A percentile compares a stretch with the other conserved stretches of the same genome.
Conservation (phyloP, 1,284 basidiomycete species). For the Pterulicium gracile region DNA sequence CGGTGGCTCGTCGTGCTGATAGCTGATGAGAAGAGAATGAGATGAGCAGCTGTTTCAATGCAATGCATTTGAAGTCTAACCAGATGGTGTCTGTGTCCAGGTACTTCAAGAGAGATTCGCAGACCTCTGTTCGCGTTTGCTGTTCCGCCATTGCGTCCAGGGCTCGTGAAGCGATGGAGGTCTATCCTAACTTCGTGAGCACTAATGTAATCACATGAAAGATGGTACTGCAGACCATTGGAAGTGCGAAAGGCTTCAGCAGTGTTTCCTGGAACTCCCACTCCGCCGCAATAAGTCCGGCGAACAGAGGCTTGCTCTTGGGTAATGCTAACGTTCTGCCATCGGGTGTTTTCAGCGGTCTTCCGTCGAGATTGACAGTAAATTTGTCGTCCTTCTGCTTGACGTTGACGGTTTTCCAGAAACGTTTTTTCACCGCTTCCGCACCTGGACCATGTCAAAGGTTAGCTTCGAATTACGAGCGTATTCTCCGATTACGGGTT, state of each 20-base stretch:
- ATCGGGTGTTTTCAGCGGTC: slow-evolving; percentile 80
- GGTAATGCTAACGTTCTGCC: slow-evolving; percentile 73
- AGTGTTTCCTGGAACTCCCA: slow-evolving; percentile 90
- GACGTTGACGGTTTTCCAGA: slow-evolving; percentile 84
- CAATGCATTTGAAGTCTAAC: too few species aligned
- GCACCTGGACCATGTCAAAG: slow-evolving; percentile 52
- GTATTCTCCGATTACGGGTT: slow-evolving; percentile 2
- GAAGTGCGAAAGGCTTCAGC: slow-evolving; percentile 85
- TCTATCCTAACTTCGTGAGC: slow-evolving; percentile 35
- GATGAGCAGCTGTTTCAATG: too few species aligned
- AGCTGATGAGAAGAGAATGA: too few species aligned
- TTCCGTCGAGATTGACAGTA: slow-evolving; percentile 73
- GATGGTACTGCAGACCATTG: slow-evolving; percentile 55
- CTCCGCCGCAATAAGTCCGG: slow-evolving; percentile 84
- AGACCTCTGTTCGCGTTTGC: slow-evolving; percentile 51
- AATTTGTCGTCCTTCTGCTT: slow-evolving; percentile 41
- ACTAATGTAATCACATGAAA: slow-evolving; percentile 3
- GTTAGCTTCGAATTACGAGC: slow-evolving; percentile 5
- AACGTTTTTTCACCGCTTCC: slow-evolving; percentile 75
- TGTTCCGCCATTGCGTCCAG: slow-evolving; percentile 70
- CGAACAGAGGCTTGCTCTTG: slow-evolving; percentile 57
- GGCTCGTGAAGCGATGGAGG: slow-evolving; percentile 81
- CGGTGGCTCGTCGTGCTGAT: slow-evolving; percentile 71
- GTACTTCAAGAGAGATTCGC: slow-evolving; percentile 72
- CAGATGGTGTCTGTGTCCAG: slow-evolving; percentile 95